Conservation (phyloP, 805 yeast genomes). For the Wickerhamomyces queroliae region DNA sequence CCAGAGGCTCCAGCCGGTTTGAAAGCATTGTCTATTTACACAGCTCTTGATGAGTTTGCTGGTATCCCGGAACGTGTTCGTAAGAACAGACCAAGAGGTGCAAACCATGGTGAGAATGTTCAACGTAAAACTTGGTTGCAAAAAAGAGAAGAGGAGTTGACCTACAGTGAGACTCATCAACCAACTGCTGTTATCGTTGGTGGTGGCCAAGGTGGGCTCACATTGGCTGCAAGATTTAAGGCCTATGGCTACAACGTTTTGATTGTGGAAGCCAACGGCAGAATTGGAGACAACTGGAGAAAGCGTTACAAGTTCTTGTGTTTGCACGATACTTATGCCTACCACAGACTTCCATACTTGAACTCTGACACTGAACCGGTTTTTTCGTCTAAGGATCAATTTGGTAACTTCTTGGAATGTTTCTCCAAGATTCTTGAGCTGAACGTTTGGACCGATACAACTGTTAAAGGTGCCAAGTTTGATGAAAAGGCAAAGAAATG, state of each 20-base stretch:
- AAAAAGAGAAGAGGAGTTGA: constrained; percentile 23
- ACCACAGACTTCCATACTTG: constrained; percentile 35
- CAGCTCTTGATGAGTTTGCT: constrained; percentile 28
- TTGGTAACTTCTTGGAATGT: constrained; percentile 37
- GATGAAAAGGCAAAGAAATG: constrained; percentile 25
- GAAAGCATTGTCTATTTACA: constrained; percentile 28
- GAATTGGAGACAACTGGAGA: constrained; percentile 44
- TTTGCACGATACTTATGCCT: constrained; percentile 40
- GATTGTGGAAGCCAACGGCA: constrained; percentile 30
- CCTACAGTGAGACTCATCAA: constrained; percentile 25
- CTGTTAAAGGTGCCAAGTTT: constrained; percentile 27
- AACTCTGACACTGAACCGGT: constrained; percentile 35
- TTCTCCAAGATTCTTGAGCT: constrained; percentile 36
- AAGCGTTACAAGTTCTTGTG: constrained; percentile 37
- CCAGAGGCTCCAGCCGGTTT: constrained; percentile 22
- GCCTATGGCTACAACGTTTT: constrained; percentile 34
- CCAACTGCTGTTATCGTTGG: constrained; percentile 40
- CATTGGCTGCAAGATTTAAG: constrained; percentile 36
- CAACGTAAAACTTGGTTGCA: constrained; percentile 34
- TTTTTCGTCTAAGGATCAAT: constrained; percentile 37
- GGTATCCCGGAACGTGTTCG: constrained; percentile 28
- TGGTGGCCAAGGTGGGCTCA: constrained; percentile 42
- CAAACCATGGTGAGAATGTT: constrained; percentile 32
- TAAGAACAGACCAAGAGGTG: constrained; percentile 28
- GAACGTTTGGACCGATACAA: constrained; percentile 28